Percentiles rank a stretch among this genome's conserved stretches.
Conservation (phyloP, 2,329 filamentous ascomycete species). For the Fusarium temperatum region DNA sequence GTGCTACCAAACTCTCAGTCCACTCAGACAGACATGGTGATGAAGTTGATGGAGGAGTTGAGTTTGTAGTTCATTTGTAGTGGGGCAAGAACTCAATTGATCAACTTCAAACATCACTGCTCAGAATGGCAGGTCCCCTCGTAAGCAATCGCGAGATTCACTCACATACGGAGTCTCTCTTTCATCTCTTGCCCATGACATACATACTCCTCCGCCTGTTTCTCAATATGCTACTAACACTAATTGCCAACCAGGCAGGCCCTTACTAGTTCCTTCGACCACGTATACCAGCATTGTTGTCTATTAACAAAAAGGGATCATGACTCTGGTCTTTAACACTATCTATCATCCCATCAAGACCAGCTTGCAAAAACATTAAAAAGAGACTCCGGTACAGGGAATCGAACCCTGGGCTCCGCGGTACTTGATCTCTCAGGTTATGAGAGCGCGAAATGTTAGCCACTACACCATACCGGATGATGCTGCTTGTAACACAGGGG, state of each 20-base stretch:
- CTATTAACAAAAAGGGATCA: background rate
- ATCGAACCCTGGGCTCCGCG: slow-evolving; percentile 30
- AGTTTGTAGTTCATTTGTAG: background rate
- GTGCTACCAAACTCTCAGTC: background rate
- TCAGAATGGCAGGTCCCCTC: background rate
- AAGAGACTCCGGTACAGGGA: slow-evolving; percentile 20
- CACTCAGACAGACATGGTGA: background rate
- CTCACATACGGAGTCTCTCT: background rate
- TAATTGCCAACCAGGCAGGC: background rate
- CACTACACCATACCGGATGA: slow-evolving; percentile 47
- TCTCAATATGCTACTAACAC: background rate
- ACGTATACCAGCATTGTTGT: background rate
- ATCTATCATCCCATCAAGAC: background rate
- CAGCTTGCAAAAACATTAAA: background rate
- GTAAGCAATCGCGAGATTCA: background rate
- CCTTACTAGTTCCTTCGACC: background rate
- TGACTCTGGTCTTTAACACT: background rate
- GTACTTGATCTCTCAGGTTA: slow-evolving; percentile 32
- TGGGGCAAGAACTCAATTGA: background rate
- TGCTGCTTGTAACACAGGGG: background rate
- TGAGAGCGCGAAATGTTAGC: slow-evolving; percentile 48
- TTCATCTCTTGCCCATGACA: background rate
- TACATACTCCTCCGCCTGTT: background rate
- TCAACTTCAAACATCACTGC: background rate
- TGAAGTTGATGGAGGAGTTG: background rate